Conservation (phyloP, 2,329 filamentous ascomycete genomes). For the Colletotrichum spaethianum region DNA sequence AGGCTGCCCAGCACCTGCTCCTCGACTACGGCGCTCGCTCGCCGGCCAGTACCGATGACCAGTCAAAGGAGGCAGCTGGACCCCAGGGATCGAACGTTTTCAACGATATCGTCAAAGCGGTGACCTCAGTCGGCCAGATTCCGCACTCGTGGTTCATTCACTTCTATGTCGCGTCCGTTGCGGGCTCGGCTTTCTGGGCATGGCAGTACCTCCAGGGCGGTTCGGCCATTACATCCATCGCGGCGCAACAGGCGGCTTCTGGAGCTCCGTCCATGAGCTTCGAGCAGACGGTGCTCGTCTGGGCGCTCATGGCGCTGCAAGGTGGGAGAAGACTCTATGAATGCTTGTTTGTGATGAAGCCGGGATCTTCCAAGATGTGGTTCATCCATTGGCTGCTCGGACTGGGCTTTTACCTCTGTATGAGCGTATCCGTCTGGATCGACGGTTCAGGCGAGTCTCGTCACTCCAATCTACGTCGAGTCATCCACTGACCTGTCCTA, state of each 20-base stretch:
- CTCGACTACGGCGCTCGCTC: conserved; percentile 67
- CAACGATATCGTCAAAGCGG: conserved; percentile 30
- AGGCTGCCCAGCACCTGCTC: conserved; percentile 59
- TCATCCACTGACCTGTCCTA: conserved; percentile 16
- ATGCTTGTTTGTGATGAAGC: conserved; percentile 74
- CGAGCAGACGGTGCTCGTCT: conserved; percentile 75
- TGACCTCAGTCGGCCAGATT: conserved; percentile 68
- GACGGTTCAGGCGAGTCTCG: conserved; percentile 78
- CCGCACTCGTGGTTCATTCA: conserved; percentile 92
- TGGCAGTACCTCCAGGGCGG: conserved; percentile 73
- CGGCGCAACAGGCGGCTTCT: conserved; percentile 52
- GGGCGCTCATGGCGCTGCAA: conserved; percentile 83
- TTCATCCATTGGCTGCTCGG: conserved; percentile 87
- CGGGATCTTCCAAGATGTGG: conserved; percentile 86
- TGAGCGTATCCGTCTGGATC: conserved; percentile 85
- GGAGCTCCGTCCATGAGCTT: conserved; percentile 65
- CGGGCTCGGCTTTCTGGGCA: conserved; percentile 82
- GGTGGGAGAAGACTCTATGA: conserved; percentile 83
- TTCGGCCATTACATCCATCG: conserved; percentile 63
- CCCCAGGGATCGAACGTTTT: conserved; percentile 17
- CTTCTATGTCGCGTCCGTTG: conserved; percentile 84
- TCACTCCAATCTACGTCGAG: no score
- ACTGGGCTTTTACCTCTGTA: conserved; percentile 80
- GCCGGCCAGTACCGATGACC: conserved; percentile 43
- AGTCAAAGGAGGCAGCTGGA: conserved; percentile 26